Evolutionary conservation across 257 asterid genomes (phyloP), one percentile per base, ranked within the genome.

Genomic region (Gynochthodes officinalis): DNA sequence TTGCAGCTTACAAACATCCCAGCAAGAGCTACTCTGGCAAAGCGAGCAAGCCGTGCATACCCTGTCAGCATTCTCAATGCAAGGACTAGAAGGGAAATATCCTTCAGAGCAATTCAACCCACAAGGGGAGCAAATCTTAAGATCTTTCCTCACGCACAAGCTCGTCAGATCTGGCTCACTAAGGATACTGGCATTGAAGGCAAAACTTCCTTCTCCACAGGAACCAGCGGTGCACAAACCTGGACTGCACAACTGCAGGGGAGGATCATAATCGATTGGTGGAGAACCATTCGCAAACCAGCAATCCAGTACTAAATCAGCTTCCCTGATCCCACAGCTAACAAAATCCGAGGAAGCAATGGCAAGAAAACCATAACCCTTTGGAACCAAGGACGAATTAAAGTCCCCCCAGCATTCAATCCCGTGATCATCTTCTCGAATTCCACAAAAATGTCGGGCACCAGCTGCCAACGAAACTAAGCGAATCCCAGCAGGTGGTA

Each of bases 21-120:
- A 79, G 62, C 99, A 94, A 16, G 98, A 88, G 76, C 85, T 88
- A 83, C 80, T 94, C 85, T 94, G 97, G 75, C 99, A 94, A 19
- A 94, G 97, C 0, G 98, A 85, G 79, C 99, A 94, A 10, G 96
- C 80, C 0, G 99, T 92, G 91, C 99, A 94, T 4, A 94, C 89
- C 64, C 99, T 76, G 53, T 91, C 97, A 0, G 98, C 97, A 59
- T 82, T 72, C 27, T 62, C 73, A 12, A 86, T 84, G 64, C 99
- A 94, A 0, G 89, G 71, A 54, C 97, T 91, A 0, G 99, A 94
- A 30, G 93, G 82, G 70, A 91, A 94, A 70, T 85, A 92, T 16
- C 98, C 99, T 30, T 84, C 81, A 0, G 93, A 82, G 72, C 99
- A 94, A 44, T 84, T 89, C 13, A 75, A 16, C 11, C 96, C 99